Evolutionary conservation across 2,329 filamentous ascomycete genomes (phyloP).

Genomic region (Dryadomyces sulphureus): DNA sequence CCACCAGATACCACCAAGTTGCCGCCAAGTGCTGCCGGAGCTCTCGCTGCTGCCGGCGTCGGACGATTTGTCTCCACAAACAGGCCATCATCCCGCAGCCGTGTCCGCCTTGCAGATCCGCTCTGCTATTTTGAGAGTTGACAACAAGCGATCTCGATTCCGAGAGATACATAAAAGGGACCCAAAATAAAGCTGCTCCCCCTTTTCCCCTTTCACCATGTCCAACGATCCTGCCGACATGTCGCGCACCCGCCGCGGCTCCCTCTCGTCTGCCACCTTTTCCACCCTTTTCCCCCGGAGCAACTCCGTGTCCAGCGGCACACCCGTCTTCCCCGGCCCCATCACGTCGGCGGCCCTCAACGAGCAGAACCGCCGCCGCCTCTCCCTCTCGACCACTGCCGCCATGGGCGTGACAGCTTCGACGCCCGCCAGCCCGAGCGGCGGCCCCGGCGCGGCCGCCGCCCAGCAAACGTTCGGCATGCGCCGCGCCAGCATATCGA

Average conservation of each 20-base stretch:
- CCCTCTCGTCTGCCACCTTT: constrained; percentile 41
- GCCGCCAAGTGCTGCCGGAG: too few species aligned
- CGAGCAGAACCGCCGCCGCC: constrained; percentile 48
- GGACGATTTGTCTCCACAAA: constrained; percentile 1
- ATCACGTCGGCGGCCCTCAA: constrained; percentile 30
- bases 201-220: constrained; percentile 1
- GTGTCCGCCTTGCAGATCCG: too few species aligned
- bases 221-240: constrained; percentile 16
- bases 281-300: constrained; percentile 44
- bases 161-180: background rate
- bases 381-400: constrained; percentile 50
- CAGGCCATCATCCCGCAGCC: too few species aligned
- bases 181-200: background rate
- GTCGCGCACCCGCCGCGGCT: constrained; percentile 33
- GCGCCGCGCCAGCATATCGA: constrained; percentile 55
- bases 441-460: background rate
- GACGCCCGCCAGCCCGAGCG: constrained; percentile 37
- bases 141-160: background rate
- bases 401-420: constrained; percentile 53
- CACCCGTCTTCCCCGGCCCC: constrained; percentile 28
- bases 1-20: too few species aligned
- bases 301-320: constrained; percentile 31
- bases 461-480: constrained; percentile 28
- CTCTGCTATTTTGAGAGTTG: background rate
- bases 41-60: background rate